Percentiles rank a stretch among this genome's conserved stretches.
These are phyloP conservation scores for Trichoderma semiorbis DNA, from an alignment of 2,329 filamentous ascomycete genomes.

Conservation along the genomic window DNA sequence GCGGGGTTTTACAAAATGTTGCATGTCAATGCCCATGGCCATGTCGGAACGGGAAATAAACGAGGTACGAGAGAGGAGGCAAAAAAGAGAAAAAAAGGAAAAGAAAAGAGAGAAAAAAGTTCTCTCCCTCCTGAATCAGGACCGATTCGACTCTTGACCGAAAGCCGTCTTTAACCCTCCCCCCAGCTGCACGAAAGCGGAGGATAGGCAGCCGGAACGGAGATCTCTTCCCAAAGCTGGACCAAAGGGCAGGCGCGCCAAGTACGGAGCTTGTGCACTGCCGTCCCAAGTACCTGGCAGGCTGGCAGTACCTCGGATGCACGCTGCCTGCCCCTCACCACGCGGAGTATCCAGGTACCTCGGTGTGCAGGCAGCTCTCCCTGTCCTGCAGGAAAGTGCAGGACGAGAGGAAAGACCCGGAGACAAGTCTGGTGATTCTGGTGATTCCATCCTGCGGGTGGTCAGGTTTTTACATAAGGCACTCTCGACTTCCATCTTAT, in stretches of 20 bases:
- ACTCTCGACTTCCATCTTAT: not conserved
- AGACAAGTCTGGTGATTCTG: not conserved
- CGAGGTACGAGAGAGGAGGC: not conserved
- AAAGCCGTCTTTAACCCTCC: slow-evolving; percentile 8
- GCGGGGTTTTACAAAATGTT: not conserved
- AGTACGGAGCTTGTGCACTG: not conserved
- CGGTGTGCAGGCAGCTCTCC: not conserved
- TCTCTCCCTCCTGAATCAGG: slow-evolving; percentile 8
- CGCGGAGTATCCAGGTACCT: not conserved
- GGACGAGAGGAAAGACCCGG: not conserved
- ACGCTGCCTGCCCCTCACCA: not conserved
- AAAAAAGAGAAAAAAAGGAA: not conserved
- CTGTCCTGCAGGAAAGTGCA: not conserved
- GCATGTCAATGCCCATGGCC: not conserved
- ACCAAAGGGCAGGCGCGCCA: not conserved
- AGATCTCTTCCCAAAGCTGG: slow-evolving; percentile 14
- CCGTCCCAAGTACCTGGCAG: not conserved
- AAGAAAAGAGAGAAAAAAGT: not conserved
- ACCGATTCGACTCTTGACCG: not conserved
- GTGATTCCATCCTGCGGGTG: not conserved
- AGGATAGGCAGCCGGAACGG: slow-evolving; percentile 7
- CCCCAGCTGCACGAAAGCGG: slow-evolving; percentile 9
- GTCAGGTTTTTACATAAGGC: not conserved
- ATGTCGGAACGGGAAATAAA: not conserved
- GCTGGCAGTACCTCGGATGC: not conserved